Evolutionary conservation across 352 stramenopile species (phyloP).

Genomic region (Blastocystis sp.): DNA sequence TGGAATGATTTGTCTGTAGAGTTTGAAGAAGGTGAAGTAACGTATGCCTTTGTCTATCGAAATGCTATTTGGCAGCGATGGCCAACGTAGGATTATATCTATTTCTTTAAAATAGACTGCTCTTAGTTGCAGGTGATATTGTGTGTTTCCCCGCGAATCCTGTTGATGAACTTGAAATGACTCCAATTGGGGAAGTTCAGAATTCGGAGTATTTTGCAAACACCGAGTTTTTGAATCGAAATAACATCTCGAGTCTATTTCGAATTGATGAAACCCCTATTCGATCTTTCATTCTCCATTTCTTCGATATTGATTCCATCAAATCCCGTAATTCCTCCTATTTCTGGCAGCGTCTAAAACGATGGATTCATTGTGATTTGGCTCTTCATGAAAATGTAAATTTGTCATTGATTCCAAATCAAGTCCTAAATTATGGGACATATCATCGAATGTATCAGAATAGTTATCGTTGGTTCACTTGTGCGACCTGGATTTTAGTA

Average conservation of each 20-base stretch:
- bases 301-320: not conserved
- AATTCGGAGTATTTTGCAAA: not conserved
- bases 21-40: conserved; percentile 51
- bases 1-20: conserved; percentile 42
- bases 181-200: not conserved
- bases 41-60: conserved; percentile 37
- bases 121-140: conserved; percentile 21
- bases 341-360: conserved; percentile 24
- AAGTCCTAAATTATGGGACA: conserved; percentile 17
- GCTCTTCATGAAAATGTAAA: not conserved
- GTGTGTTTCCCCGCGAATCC: not conserved
- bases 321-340: not conserved
- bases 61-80: conserved; percentile 11
- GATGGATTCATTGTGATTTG: conserved; percentile 30
- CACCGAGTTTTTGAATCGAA: not conserved
- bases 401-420: not conserved
- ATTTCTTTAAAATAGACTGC: not conserved
- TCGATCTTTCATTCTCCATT: not conserved
- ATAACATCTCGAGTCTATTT: not conserved
- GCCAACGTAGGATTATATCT: not conserved
- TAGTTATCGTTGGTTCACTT: not conserved
- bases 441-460: conserved; percentile 14
- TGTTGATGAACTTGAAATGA: not conserved
- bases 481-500: not conserved
- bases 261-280: conserved; percentile 3